Conservation (phyloP, 2,329 filamentous ascomycete genomes). For the Fusarium sambucinum region DNA sequence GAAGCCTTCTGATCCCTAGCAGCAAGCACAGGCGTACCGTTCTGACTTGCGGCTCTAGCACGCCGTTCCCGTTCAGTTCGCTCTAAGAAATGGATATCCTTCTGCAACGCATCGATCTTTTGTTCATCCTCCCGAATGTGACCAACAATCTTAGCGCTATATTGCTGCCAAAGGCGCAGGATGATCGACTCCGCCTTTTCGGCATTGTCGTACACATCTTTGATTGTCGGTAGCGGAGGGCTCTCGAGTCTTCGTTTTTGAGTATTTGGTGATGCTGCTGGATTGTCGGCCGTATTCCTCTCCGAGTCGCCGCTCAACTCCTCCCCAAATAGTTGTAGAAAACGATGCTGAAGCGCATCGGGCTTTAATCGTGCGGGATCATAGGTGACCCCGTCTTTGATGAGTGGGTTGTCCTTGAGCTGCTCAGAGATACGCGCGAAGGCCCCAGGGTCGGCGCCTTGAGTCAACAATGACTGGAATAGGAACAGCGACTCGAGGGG, state of each 20-base stretch:
- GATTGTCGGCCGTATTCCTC: conserved; percentile 55
- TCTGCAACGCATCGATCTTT: conserved; percentile 71
- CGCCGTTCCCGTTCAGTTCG: conserved; percentile 57
- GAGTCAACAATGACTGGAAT: conserved; percentile 80
- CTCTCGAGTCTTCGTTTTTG: conserved; percentile 81
- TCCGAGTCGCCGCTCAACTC: conserved; percentile 70
- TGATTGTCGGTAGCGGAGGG: conserved; percentile 72
- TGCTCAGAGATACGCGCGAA: conserved; percentile 80
- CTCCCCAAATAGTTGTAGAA: conserved; percentile 79
- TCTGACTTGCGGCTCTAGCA: conserved; percentile 54
- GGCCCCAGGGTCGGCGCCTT: conserved; percentile 73
- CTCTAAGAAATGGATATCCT: conserved; percentile 77
- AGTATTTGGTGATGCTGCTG: conserved; percentile 65
- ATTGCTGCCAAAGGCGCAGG: conserved; percentile 79
- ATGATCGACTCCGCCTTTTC: conserved; percentile 78
- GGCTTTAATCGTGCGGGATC: conserved; percentile 80
- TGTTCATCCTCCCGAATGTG: conserved; percentile 82
- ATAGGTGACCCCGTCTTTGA: conserved; percentile 77
- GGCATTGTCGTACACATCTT: conserved; percentile 74
- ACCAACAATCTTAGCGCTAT: conserved; percentile 75
- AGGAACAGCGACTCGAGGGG: conserved; percentile 87
- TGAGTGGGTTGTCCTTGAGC: conserved; percentile 78
- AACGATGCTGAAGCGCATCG: conserved; percentile 82
- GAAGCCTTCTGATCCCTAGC: conserved; percentile 51
- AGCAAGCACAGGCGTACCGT: conserved; percentile 49